Base-by-base conservation (phyloP, 23 red algal genomes). In the Pyropia haitanensis region DNA sequence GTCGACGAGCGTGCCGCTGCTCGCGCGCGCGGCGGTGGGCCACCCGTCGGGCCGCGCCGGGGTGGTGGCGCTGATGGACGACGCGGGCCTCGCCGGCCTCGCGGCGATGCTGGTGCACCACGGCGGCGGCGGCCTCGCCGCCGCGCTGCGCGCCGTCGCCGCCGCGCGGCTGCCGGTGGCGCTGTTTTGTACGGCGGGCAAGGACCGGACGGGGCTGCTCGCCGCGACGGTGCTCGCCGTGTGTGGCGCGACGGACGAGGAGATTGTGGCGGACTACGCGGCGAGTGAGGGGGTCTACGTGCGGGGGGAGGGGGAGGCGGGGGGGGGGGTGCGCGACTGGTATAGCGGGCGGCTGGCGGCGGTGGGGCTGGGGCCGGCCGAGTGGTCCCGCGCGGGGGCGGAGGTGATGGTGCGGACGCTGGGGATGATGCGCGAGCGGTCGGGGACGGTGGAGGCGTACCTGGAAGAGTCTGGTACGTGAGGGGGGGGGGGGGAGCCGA, bases 131-230 rank as follows among this genome's bases (percentile, higher is more conserved):
- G 53, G 27, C 10, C 69, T 77, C 13, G 81, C 51, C 16, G 31
- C 51, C 14, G 81, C 81, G 19, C 14, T 87, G 27, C 49, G 57
- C 10, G 14, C 28, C 21, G 58, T 86, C 4, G 25, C 48, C 27
- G 54, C 53, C 20, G 82, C 15, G 12, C 56, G 49, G 25, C 49
- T 51, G 63, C 46, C 21, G 27, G 83, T 79, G 30, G 72, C 72
- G 34, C 26, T 88, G 18, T 79, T 63, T 63, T 88, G 83, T 57
- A 60, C 63, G 44, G 83, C 83, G 8, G 83, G 83, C 17, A 88
- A 88, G 61, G 83, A 88, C 28, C 71, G 83, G 8, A 88, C 83
- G 22, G 83, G 83, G 8, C 52, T 88, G 72, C 75, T 88, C 14
- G 66, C 51, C 5, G 83, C 83, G 18, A 34, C 72, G 18, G 25